A percentile compares a stretch with the other conserved stretches of the same genome.
phyloP scores from a whole-genome alignment of 1,284 basidiomycete genomes.

The Apiotrichum brassicae region DNA sequence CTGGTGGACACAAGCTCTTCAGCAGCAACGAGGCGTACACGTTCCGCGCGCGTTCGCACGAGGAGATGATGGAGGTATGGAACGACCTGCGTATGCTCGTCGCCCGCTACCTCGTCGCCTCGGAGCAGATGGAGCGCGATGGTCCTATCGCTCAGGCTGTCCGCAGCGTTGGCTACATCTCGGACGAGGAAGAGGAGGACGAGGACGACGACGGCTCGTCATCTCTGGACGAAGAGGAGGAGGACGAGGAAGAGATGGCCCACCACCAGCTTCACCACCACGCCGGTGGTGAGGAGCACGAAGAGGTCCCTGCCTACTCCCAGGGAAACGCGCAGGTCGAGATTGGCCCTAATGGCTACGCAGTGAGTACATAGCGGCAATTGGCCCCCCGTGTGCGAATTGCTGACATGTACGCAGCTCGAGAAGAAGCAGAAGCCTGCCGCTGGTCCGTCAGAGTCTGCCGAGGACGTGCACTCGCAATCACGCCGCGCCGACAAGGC shows the following conservation, averaged over 20 bases:
- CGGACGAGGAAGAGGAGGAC: slow-evolving; percentile 66
- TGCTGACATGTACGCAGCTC: slow-evolving; percentile 17
- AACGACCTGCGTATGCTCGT: slow-evolving; percentile 96
- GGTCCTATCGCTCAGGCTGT: slow-evolving; percentile 93
- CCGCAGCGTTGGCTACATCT: slow-evolving; percentile 61
- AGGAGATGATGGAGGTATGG: slow-evolving; percentile 99
- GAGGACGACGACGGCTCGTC: slow-evolving; percentile 63
- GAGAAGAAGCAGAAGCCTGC: slow-evolving; percentile 20
- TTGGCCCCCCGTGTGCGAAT: background rate
- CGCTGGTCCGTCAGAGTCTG: slow-evolving; percentile 13
- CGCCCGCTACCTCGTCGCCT: slow-evolving; percentile 89
- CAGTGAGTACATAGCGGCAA: slow-evolving; percentile 52
- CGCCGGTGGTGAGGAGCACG: slow-evolving; percentile 58
- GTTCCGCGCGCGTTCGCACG: slow-evolving; percentile 81
- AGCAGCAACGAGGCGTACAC: slow-evolving; percentile 65
- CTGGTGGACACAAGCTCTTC: slow-evolving; percentile 57
- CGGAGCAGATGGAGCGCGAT: slow-evolving; percentile 85
- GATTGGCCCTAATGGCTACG: slow-evolving; percentile 62
- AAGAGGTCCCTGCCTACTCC: slow-evolving; percentile 48
- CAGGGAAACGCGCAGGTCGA: slow-evolving; percentile 48
- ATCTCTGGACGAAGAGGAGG: slow-evolving; percentile 67
- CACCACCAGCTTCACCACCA: slow-evolving; percentile 38
- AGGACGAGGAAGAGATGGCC: slow-evolving; percentile 51
- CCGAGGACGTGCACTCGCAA: slow-evolving; percentile 7
- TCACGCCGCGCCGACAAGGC: slow-evolving; percentile 45